A percentile compares a stretch with the other conserved stretches of the same genome.
phyloP scores from a whole-genome alignment of 2,329 filamentous ascomycete species.

The Nemania serpens region DNA sequence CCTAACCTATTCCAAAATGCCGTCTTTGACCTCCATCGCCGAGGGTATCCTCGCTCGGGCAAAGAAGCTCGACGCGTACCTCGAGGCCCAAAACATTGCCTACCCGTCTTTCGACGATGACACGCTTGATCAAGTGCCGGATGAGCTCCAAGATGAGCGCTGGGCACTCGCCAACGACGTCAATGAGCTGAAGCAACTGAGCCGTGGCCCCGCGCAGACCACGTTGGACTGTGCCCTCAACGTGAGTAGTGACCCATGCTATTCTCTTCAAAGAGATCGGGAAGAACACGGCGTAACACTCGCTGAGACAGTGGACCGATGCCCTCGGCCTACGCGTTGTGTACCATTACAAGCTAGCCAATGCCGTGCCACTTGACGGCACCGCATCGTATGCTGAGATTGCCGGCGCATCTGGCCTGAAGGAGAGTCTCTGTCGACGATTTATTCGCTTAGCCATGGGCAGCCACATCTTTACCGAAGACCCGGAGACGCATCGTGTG shows the following conservation, averaged over 20 bases:
- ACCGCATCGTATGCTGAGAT: conserved; percentile 23
- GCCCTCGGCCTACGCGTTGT: conserved; percentile 18
- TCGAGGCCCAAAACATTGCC: conserved; percentile 22
- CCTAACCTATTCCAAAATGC: conserved; percentile 15
- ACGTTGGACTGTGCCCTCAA: conserved; percentile 18
- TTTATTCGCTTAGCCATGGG: conserved; percentile 22
- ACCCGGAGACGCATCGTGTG: conserved; percentile 16
- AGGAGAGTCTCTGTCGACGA: conserved; percentile 16
- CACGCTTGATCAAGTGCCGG: conserved; percentile 23
- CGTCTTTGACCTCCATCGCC: conserved; percentile 20
- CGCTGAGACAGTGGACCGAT: conserved; percentile 19
- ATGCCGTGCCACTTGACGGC: conserved; percentile 19
- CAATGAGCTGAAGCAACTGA: conserved; percentile 19
- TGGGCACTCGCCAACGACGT: conserved; percentile 21
- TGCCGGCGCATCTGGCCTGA: conserved; percentile 16
- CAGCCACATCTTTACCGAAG: conserved; percentile 20
- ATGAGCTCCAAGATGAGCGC: conserved; percentile 22
- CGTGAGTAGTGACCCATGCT: conserved; percentile 16
- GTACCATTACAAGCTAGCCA: conserved; percentile 24
- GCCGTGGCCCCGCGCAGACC: conserved; percentile 14
- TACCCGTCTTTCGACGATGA: conserved; percentile 23
- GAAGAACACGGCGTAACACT: conserved; percentile 6
- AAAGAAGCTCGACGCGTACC: conserved; percentile 23
- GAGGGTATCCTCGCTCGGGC: conserved; percentile 21
- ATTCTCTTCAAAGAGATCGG: neutral